Percentiles rank a stretch among this genome's conserved stretches.
Conservation (phyloP, 495 filamentous ascomycete genomes). For the Choiromyces venosus region DNA sequence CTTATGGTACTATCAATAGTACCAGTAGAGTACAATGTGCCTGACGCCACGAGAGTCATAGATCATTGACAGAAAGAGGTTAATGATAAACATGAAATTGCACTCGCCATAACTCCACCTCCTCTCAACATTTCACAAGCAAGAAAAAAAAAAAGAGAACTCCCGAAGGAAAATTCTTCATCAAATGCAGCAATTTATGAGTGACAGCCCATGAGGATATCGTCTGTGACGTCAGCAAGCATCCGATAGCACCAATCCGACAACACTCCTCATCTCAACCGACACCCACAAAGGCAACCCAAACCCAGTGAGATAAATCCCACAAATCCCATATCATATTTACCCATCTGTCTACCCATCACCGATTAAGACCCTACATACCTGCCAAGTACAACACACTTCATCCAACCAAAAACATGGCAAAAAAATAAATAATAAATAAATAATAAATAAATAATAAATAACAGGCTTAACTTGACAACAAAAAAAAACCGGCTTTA, state of each 20-base stretch:
- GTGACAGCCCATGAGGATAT: neutral
- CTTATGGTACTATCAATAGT: neutral
- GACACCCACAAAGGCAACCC: neutral
- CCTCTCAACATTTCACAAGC: neutral
- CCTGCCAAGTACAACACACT: neutral
- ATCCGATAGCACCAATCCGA: neutral
- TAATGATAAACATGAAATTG: neutral
- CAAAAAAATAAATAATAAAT: neutral
- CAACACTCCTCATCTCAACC: neutral
- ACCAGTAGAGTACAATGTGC: neutral
- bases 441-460: neutral
- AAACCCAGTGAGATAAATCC: neutral
- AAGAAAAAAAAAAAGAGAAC: neutral
- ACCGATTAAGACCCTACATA: neutral
- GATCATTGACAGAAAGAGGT: neutral
- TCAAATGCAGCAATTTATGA: neutral
- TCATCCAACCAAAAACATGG: neutral
- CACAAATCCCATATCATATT: neutral
- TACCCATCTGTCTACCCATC: neutral
- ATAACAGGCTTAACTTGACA: neutral
- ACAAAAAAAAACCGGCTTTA: neutral
- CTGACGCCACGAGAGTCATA: neutral
- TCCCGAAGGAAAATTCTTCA: neutral
- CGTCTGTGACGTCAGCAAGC: neutral
- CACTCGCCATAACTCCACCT: neutral